Evolutionary conservation across 208 protist species (phyloP).

Genomic region (Paratrypanosoma confusum): DNA sequence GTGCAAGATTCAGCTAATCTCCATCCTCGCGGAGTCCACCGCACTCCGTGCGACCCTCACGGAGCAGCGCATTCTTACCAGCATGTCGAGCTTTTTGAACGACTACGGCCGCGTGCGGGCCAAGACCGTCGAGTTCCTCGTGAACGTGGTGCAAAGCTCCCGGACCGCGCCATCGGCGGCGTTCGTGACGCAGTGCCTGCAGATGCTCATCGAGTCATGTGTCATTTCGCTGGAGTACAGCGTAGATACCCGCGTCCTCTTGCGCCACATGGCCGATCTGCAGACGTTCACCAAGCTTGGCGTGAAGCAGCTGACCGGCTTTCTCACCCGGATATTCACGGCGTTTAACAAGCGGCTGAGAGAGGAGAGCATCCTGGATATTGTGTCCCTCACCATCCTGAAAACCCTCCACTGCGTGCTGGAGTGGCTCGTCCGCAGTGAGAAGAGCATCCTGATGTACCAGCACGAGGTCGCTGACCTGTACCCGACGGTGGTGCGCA

Average conservation of each 20-base stretch:
- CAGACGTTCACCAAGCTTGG: constrained; percentile 72
- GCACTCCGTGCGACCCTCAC: constrained; percentile 56
- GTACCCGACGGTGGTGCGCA: constrained; percentile 46
- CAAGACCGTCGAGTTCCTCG: constrained; percentile 72
- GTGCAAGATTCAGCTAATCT: constrained; percentile 57
- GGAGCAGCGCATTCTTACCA: constrained; percentile 62
- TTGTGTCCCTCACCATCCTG: constrained; percentile 59
- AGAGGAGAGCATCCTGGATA: constrained; percentile 46
- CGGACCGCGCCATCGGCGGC: constrained; percentile 23
- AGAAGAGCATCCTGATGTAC: constrained; percentile 57
- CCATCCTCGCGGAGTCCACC: constrained; percentile 44
- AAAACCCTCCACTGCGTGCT: constrained; percentile 72
- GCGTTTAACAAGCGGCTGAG: constrained; percentile 57
- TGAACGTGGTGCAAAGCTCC: constrained; percentile 58
- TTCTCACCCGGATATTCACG: constrained; percentile 76
- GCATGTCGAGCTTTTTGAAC: constrained; percentile 75
- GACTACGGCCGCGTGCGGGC: constrained; percentile 54
- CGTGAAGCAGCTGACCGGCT: constrained; percentile 48
- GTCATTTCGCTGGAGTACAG: constrained; percentile 82
- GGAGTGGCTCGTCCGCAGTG: constrained; percentile 33
- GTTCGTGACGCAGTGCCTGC: constrained; percentile 61
- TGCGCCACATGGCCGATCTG: constrained; percentile 73
- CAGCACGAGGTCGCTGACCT: constrained; percentile 75
- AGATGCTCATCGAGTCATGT: constrained; percentile 69
- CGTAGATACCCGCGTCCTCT: constrained; percentile 47